A percentile compares a stretch with the other conserved stretches of the same genome.
These are phyloP conservation scores for Cyphellophora europaea DNA, from an alignment of 2,329 filamentous ascomycete genomes.

Conservation along the genomic window DNA sequence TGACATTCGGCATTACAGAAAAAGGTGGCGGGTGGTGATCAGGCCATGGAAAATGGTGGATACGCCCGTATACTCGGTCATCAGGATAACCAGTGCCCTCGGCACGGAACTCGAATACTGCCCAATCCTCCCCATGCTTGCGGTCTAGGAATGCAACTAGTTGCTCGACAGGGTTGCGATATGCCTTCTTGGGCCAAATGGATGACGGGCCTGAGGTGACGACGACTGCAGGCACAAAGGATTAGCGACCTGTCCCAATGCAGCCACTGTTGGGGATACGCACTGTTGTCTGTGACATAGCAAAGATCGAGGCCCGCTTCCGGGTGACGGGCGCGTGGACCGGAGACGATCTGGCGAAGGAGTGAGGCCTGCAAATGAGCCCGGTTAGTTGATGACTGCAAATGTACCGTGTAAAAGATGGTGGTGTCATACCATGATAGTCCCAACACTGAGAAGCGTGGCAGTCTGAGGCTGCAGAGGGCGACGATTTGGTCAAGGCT, in stretches of 20 bases:
- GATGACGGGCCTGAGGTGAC: conserved; percentile 79
- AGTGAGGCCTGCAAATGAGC: conserved; percentile 51
- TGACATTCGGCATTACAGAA: conserved; percentile 72
- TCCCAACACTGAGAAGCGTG: too few relatives aligned
- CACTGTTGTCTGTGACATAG: conserved; percentile 85
- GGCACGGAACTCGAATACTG: conserved; percentile 95
- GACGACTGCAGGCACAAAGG: conserved; percentile 43
- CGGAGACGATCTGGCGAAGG: conserved; percentile 82
- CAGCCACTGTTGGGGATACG: conserved; percentile 18
- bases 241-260: conserved; percentile 2
- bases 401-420: background rate
- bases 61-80: conserved; percentile 71
- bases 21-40: conserved; percentile 97
- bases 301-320: conserved; percentile 89
- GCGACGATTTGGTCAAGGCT: too few relatives aligned
- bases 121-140: conserved; percentile 77
- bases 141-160: conserved; percentile 81
- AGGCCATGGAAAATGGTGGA: conserved; percentile 90
- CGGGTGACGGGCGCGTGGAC: conserved; percentile 71
- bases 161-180: conserved; percentile 83
- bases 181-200: conserved; percentile 82
- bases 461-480: too few relatives aligned
- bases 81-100: conserved; percentile 96
- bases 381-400: background rate
- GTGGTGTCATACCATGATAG: too few relatives aligned